Conservation (phyloP, 2,329 filamentous ascomycete species). For the Nothophoma quercina region DNA sequence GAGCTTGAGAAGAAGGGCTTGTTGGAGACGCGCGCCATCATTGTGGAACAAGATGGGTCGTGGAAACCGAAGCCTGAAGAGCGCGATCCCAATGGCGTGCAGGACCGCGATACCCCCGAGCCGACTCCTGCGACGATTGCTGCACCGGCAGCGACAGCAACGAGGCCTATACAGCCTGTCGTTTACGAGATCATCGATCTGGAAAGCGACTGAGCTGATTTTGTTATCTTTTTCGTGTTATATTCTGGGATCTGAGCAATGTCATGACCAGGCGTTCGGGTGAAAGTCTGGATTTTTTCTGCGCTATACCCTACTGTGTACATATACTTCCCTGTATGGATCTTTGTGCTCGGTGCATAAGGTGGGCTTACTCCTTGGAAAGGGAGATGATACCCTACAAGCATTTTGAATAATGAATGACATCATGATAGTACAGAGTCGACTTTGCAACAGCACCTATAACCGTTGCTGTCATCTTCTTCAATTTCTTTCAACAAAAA, state of each 20-base stretch:
- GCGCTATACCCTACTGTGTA: slow-evolving; percentile 1
- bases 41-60: slow-evolving; percentile 68
- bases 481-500: too few species aligned
- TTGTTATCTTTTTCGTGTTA: not conserved
- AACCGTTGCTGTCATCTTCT: too few species aligned
- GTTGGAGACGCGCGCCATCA: slow-evolving; percentile 66
- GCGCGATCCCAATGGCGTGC: slow-evolving; percentile 21
- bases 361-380: too few species aligned
- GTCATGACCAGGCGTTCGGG: not conserved
- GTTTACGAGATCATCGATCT: slow-evolving; percentile 10
- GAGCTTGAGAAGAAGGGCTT: slow-evolving; percentile 60
- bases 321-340: not conserved
- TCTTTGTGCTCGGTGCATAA: not conserved
- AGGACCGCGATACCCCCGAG: slow-evolving; percentile 18
- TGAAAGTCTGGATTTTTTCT: not conserved
- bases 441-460: too few species aligned
- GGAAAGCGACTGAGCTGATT: slow-evolving; percentile 5
- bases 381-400: too few species aligned
- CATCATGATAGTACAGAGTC: too few species aligned
- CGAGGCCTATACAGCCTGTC: not conserved
- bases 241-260: not conserved
- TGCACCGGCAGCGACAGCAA: not conserved
- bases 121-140: not conserved
- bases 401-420: too few species aligned
- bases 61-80: slow-evolving; percentile 64